Percentiles rank a stretch among this genome's conserved stretches.
Conservation (phyloP, 768 basidiomycete genomes). For the Leucocoprinus birnbaumii region DNA sequence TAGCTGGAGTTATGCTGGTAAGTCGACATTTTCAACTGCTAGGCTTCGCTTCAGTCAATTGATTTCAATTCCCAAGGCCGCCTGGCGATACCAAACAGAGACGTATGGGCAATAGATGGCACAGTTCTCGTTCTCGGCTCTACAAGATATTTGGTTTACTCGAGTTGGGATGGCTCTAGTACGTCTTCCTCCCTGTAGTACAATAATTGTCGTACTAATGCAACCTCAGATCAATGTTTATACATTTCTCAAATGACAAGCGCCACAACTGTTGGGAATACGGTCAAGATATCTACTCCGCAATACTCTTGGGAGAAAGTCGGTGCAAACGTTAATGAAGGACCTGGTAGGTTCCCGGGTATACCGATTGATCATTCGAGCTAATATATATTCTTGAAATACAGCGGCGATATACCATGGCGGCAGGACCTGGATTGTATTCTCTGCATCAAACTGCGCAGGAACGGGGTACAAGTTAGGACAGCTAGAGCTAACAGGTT, state of each 20-base stretch:
- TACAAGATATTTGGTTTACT: constrained; percentile 28
- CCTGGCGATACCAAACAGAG: constrained; percentile 27
- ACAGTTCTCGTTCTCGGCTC: constrained; percentile 24
- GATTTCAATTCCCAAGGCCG: constrained; percentile 16
- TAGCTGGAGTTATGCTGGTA: constrained; percentile 27
- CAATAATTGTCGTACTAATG: too few relatives aligned
- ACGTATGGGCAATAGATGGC: constrained; percentile 33
- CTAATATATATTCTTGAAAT: neutral
- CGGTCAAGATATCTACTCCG: constrained; percentile 30
- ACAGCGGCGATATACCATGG: constrained; percentile 26
- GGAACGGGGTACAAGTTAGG: constrained; percentile 25
- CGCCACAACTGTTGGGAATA: constrained; percentile 24
- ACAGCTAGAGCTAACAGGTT: constrained; percentile 26
- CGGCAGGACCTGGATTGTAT: constrained; percentile 27
- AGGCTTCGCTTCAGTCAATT: neutral
- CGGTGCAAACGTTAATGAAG: constrained; percentile 31
- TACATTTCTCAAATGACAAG: constrained; percentile 29
- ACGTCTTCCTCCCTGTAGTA: constrained; percentile 4
- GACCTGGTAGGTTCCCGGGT: constrained; percentile 17
- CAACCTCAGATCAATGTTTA: constrained; percentile 27
- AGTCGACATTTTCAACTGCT: neutral
- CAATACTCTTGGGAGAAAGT: constrained; percentile 29
- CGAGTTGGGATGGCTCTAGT: constrained; percentile 29
- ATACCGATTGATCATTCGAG: neutral
- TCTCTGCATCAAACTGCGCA: constrained; percentile 28